Base-by-base conservation (phyloP, 1,139 yeast species). In the Candida pseudocylindracea region DNA sequence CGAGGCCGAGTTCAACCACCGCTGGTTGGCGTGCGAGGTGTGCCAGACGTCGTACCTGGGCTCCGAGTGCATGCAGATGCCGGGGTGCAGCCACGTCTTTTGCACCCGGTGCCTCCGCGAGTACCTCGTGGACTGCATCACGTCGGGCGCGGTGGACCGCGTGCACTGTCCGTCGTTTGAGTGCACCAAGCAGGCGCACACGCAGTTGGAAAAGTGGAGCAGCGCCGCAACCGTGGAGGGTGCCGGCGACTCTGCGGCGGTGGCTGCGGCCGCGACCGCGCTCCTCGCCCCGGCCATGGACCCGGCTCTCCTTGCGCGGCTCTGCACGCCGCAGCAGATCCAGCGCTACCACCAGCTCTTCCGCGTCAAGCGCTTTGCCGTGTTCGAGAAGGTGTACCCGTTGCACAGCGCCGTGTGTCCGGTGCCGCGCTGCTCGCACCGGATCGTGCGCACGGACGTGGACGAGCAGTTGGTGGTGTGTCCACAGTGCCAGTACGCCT, bases 161-260 rank as follows among this genome's bases (percentile, higher is more conserved):
- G 56, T 73, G 1, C 69, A 68, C 39, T 73, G 83, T 42, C 80
- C 81, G 1, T 60, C 67, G 32, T 64, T 57, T 39, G 57, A 55
- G 28, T 66, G 69, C 39, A 52, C 63, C 2, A 54, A 52, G 36
- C 29, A 38, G 28, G 36, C 44, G 35, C 41, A 46, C 28, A 32
- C 38, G 10, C 34, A 34, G 8, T 41, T 46, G 24, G 45, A 44
- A 4, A 41, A 43, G 28, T 46, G 46, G 32, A 40, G 31, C 40
- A 45, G 13, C 45, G 40, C 39, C 52, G 43, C 25, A 33, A 41
- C 25, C 10, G 42, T 37, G 15, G 6, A 10, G 5, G 4, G 4
- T 7, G n/a, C n/a, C n/a, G n/a, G n/a, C n/a, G n/a, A n/a, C n/a
- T n/a, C n/a, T n/a, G n/a, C n/a, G n/a, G n/a, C n/a, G n/a, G n/a